Evolutionary conservation across 2,329 filamentous ascomycete species (phyloP).

Genomic region (Exophiala xenobiotica): DNA sequence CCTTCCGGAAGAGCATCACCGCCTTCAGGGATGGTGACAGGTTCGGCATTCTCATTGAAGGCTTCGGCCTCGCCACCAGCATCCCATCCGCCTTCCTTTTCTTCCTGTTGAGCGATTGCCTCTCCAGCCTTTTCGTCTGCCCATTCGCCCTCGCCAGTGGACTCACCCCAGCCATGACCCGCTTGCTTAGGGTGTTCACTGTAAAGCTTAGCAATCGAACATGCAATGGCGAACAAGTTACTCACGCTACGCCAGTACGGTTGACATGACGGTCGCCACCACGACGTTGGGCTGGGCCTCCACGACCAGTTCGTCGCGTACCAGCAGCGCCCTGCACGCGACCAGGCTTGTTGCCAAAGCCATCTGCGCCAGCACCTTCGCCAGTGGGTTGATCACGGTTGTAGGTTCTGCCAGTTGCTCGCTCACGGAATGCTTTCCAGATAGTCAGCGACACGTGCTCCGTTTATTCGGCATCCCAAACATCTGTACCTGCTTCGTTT

Average conservation of each 20-base stretch:
- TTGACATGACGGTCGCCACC: constrained; percentile 62
- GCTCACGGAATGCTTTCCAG: constrained; percentile 80
- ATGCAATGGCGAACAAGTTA: constrained; percentile 13
- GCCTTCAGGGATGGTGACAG: constrained; percentile 23
- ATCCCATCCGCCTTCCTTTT: constrained; percentile 64
- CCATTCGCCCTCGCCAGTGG: constrained; percentile 77
- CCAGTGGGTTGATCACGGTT: constrained; percentile 78
- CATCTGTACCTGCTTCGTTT: constrained; percentile 80
- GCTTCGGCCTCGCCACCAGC: constrained; percentile 33
- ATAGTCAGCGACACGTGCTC: constrained; percentile 12
- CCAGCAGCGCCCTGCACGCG: constrained; percentile 44
- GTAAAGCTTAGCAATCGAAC: constrained; percentile 29
- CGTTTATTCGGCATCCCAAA: constrained; percentile 19
- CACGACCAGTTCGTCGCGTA: constrained; percentile 59
- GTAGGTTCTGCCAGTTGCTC: constrained; percentile 73
- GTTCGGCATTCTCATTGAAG: constrained; percentile 31
- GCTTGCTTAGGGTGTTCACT: constrained; percentile 51
- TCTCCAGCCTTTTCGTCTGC: constrained; percentile 91
- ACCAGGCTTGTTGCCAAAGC: constrained; percentile 35
- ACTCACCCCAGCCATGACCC: constrained; percentile 83
- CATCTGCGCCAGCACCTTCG: constrained; percentile 59
- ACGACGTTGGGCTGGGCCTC: constrained; percentile 54
- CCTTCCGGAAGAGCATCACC: constrained; percentile 34
- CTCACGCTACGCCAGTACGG: constrained; percentile 61
- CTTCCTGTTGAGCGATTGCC: constrained; percentile 80